phyloP scores from a whole-genome alignment of 148 eudicot genomes.

The Vaccinium macrocarpon region DNA sequence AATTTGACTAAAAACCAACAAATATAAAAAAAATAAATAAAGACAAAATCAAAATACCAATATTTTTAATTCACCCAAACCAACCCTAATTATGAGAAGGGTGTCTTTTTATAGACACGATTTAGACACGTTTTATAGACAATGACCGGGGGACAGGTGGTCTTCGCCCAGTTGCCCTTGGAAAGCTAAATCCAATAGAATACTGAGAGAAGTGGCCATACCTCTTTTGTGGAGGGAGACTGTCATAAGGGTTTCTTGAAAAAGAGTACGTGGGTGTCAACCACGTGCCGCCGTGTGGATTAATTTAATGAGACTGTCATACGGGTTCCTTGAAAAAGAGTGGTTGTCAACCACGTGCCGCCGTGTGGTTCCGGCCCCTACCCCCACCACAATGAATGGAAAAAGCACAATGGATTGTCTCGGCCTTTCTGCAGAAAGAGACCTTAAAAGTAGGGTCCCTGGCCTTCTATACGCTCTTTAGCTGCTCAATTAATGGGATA shows the following conservation, averaged over 20 bases:
- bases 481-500: neutral
- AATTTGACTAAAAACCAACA: too few species aligned
- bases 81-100: too few species aligned
- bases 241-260: neutral
- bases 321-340: neutral
- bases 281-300: neutral
- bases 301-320: neutral
- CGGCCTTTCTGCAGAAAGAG: neutral
- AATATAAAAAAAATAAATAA: too few species aligned
- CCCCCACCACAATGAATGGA: neutral
- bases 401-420: neutral
- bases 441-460: neutral
- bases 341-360: neutral
- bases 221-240: neutral
- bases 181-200: too few species aligned
- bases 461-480: neutral
- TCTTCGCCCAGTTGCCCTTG: too few species aligned
- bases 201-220: too few species aligned
- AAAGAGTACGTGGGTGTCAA: neutral
- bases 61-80: too few species aligned
- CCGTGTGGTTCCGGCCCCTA: constrained; percentile 9
- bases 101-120: too few species aligned
- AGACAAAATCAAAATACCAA: too few species aligned
- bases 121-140: too few species aligned
- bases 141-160: too few species aligned